These are phyloP conservation scores for Diplodia corticola DNA, from an alignment of 2,329 filamentous ascomycete genomes.

Conservation along the genomic window DNA sequence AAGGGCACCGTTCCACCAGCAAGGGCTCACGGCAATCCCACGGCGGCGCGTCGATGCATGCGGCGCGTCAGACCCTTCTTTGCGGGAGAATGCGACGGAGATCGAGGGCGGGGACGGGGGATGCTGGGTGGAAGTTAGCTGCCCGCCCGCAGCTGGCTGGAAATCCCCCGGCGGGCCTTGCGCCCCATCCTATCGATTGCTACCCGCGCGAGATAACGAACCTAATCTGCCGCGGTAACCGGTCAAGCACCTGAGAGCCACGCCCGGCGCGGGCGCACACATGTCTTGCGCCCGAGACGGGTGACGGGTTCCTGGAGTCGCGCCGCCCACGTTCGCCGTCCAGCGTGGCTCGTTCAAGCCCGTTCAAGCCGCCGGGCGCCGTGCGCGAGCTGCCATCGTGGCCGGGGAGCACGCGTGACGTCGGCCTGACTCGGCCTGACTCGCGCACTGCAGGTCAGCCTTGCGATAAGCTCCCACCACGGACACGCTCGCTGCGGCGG, in stretches of 20 bases:
- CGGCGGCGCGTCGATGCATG: neutral
- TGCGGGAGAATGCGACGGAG: neutral
- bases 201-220: constrained; percentile 8
- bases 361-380: neutral
- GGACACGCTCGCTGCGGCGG: constrained; percentile 3
- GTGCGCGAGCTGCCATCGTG: neutral
- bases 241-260: neutral
- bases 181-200: neutral
- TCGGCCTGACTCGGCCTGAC: constrained; percentile 6
- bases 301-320: neutral
- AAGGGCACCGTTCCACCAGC: constrained; percentile 3
- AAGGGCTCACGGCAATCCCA: constrained; percentile 1
- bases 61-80: constrained; percentile 2
- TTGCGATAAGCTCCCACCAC: constrained; percentile 12
- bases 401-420: constrained; percentile 4
- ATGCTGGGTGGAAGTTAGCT: constrained; percentile 7
- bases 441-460: constrained; percentile 7
- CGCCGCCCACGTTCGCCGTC: neutral
- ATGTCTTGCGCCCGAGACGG: neutral
- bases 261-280: neutral
- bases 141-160: neutral
- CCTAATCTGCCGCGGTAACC: neutral
- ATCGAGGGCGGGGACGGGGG: neutral
- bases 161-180: neutral
- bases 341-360: neutral